Evolutionary conservation across 352 stramenopile genomes (phyloP).

Genomic region (Chrysophaeum taylorii): DNA sequence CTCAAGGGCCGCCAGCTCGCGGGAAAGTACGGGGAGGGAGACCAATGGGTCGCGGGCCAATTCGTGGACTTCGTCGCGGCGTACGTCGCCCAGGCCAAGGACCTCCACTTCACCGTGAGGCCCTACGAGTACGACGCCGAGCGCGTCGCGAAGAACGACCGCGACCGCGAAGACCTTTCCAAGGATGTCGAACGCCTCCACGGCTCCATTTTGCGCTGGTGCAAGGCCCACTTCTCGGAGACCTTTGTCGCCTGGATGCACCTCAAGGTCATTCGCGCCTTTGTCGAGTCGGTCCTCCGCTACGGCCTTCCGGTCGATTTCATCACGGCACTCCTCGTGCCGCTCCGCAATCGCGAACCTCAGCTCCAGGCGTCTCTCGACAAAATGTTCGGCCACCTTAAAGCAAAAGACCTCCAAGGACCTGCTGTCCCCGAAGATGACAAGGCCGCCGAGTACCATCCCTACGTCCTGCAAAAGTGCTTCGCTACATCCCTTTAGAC

Average conservation of each 20-base stretch:
- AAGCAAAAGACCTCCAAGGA: background rate
- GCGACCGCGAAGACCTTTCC: conserved; percentile 45
- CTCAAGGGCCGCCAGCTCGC: conserved; percentile 19
- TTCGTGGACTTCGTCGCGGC: conserved; percentile 87
- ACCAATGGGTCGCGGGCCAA: conserved; percentile 74
- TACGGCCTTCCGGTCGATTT: conserved; percentile 89
- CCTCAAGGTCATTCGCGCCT: conserved; percentile 92
- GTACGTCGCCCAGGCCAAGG: conserved; percentile 79
- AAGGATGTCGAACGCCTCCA: conserved; percentile 81
- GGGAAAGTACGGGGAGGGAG: conserved; percentile 66
- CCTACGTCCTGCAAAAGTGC: conserved; percentile 10
- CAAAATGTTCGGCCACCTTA: background rate
- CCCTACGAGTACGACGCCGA: conserved; percentile 68
- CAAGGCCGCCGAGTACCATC: background rate
- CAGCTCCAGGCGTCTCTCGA: background rate
- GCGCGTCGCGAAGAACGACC: conserved; percentile 10
- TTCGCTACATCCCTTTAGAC: too few species aligned
- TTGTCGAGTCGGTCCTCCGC: conserved; percentile 91
- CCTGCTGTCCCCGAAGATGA: background rate
- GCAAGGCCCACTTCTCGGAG: conserved; percentile 94
- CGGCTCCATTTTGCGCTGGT: conserved; percentile 86
- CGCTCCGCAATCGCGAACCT: background rate
- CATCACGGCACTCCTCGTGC: background rate
- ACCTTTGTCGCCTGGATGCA: conserved; percentile 96
- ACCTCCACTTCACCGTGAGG: conserved; percentile 66